Evolutionary conservation across 2,329 filamentous ascomycete species (phyloP).

Genomic region (Thelonectria blattea): DNA sequence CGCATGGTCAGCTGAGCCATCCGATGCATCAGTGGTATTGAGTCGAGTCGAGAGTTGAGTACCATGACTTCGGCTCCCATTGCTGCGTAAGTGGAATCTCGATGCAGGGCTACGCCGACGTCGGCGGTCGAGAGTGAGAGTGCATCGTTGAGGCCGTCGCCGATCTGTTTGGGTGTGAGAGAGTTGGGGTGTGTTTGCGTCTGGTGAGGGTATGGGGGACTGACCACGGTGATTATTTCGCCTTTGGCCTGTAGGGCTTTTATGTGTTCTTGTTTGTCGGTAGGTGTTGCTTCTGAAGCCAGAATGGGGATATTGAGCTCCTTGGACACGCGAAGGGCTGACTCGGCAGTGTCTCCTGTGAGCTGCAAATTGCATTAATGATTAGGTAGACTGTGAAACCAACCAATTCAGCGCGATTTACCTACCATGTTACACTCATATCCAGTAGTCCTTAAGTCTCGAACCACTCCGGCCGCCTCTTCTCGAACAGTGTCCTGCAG

Average conservation of each 20-base stretch:
- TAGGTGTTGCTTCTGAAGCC: conserved; percentile 7
- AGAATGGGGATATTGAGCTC: conserved; percentile 1
- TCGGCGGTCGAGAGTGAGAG: conserved; percentile 7
- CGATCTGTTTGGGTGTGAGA: neutral
- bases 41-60: conserved; percentile 11
- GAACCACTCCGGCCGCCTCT: neutral
- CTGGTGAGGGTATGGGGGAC: neutral
- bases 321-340: conserved; percentile 4
- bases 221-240: conserved; percentile 2
- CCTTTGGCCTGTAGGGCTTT: neutral
- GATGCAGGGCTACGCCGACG: conserved; percentile 9
- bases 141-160: conserved; percentile 14
- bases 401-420: too few relatives aligned
- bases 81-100: conserved; percentile 1
- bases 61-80: conserved; percentile 10
- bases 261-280: conserved; percentile 1
- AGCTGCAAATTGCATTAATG: neutral
- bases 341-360: conserved; percentile 6
- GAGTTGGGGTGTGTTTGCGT: too few relatives aligned
- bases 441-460: neutral
- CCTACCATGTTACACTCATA: conserved; percentile 1
- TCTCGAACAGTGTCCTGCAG: conserved; percentile 3
- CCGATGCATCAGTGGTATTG: neutral
- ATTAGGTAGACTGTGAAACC: too few relatives aligned
- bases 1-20: conserved; percentile 3